These are phyloP conservation scores for Pseudogymnoascus sp. DNA, from an alignment of 2,329 filamentous ascomycete genomes.

Conservation along the genomic window DNA sequence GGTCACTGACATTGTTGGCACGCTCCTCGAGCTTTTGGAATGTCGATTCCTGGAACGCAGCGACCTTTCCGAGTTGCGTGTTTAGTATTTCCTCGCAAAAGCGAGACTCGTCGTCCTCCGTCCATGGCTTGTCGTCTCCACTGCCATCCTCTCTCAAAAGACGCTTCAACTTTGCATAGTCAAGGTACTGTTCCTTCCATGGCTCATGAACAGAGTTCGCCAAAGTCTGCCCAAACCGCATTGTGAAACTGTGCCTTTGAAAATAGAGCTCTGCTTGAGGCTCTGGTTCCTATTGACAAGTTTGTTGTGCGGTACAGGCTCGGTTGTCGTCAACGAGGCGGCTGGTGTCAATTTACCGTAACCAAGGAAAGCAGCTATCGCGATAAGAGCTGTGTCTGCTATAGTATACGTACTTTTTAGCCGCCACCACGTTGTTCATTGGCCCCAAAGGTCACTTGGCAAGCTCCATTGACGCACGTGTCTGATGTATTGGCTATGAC, in stretches of 20 bases:
- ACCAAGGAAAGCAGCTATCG: background rate
- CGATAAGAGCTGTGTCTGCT: background rate
- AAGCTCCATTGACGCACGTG: constrained; percentile 1
- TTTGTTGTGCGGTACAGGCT: background rate
- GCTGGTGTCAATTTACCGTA: background rate
- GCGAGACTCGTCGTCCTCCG: constrained; percentile 82
- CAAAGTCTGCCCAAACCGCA: constrained; percentile 92
- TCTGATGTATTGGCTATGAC: constrained; percentile 3
- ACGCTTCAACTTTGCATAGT: constrained; percentile 88
- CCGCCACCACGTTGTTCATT: constrained; percentile 5
- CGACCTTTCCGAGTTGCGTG: constrained; percentile 89
- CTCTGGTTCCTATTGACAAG: background rate
- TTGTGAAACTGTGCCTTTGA: constrained; percentile 34
- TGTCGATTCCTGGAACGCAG: constrained; percentile 77
- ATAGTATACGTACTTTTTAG: background rate
- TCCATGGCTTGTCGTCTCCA: constrained; percentile 61
- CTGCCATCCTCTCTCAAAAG: constrained; percentile 70
- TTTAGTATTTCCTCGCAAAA: constrained; percentile 97
- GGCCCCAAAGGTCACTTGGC: background rate
- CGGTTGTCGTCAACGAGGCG: background rate
- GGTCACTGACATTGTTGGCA: constrained; percentile 52
- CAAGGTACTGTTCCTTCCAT: constrained; percentile 92
- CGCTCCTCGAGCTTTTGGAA: constrained; percentile 51
- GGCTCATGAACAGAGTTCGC: constrained; percentile 71
- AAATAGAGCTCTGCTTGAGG: background rate